These are phyloP conservation scores for Vigna nakashimae DNA, from an alignment of 306 rosid species.

Conservation along the genomic window DNA sequence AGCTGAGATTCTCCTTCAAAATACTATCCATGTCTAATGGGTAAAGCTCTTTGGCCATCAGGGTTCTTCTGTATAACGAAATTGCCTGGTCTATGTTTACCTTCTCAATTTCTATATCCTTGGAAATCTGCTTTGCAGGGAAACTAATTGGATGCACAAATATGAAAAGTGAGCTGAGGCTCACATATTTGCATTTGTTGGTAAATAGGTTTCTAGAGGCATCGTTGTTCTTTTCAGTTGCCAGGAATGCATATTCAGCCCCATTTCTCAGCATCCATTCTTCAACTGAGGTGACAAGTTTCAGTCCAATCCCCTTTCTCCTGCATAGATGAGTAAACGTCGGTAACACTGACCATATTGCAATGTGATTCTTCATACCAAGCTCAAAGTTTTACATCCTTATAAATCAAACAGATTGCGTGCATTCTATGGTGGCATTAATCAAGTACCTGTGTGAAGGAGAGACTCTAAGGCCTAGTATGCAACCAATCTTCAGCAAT, in stretches of 20 bases:
- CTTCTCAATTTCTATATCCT: slow-evolving; percentile 58
- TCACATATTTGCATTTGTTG: slow-evolving; percentile 63
- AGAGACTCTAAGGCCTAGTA: slow-evolving; percentile 82
- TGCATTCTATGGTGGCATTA: not conserved
- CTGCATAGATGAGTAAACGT: slow-evolving; percentile 34
- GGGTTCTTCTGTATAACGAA: slow-evolving; percentile 45
- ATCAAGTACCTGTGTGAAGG: slow-evolving; percentile 61
- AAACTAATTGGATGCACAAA: slow-evolving; percentile 57
- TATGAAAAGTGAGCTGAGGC: slow-evolving; percentile 66
- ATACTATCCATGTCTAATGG: slow-evolving; percentile 67
- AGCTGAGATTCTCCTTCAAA: slow-evolving; percentile 69
- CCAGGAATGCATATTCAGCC: slow-evolving; percentile 65
- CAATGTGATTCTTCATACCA: not conserved
- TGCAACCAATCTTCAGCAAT: slow-evolving; percentile 66
- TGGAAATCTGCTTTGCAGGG: slow-evolving; percentile 50
- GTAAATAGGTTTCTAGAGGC: slow-evolving; percentile 72
- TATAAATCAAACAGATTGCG: not conserved
- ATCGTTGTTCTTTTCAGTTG: slow-evolving; percentile 64
- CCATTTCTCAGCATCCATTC: slow-evolving; percentile 80
- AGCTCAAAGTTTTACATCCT: slow-evolving; percentile 2
- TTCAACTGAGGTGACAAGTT: slow-evolving; percentile 69
- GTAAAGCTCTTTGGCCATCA: slow-evolving; percentile 58
- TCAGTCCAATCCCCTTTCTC: slow-evolving; percentile 67
- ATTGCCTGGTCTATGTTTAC: slow-evolving; percentile 48
- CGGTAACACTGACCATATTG: not conserved